Evolutionary conservation across 768 basidiomycete genomes (phyloP), one percentile per base, ranked within the genome.

Genomic region (Rhizopogon sp.): DNA sequence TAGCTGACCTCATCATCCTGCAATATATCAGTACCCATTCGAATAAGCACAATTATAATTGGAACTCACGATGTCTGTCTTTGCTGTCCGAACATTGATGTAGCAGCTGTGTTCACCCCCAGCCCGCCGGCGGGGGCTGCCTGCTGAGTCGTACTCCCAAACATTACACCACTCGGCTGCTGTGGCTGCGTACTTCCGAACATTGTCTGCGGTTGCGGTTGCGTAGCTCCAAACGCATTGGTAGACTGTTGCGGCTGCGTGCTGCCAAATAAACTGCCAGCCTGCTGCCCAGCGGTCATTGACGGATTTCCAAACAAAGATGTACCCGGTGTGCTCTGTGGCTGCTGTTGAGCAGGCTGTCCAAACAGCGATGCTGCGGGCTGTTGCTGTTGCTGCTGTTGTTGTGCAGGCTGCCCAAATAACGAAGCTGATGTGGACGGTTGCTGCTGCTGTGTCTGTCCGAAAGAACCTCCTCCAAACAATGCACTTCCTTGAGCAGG

Each of bases 251-350:
- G 69, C 51, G 67, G 71, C 49, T 69, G 64, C 43, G 66, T 61
- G 33, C 56, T 56, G 16, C 76, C 77, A 66, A 81, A 80, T 52
- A 77, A 59, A 14, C 71, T 65, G 16, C 62, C 63, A 45, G 63
- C 56, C 28, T 74, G 62, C 56, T 71, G 74, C 37, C 64, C 60
- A 54, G 64, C 55, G 5, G 47, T 43, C 33, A 49, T 50, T 55
- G 47, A 14, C 45, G 43, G 25, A n/a, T 52, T 42, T 52, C 11
- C n/a, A n/a, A 44, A 33, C 45, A 52, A 29, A 52, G 41, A 33
- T 29, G 13, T 45, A 35, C 33, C 20, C 20, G 20, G 35, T 0
- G 61, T 60, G 43, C 64, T 63, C 29, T 62, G 65, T 46, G 63
- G 65, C 37, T 60, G 67, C 39, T 64, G 67, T 50, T 58, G 58